Evolutionary conservation across 2,329 filamentous ascomycete species (phyloP), one percentile per base, ranked within the genome.

Genomic region (Venturia carpophila): DNA sequence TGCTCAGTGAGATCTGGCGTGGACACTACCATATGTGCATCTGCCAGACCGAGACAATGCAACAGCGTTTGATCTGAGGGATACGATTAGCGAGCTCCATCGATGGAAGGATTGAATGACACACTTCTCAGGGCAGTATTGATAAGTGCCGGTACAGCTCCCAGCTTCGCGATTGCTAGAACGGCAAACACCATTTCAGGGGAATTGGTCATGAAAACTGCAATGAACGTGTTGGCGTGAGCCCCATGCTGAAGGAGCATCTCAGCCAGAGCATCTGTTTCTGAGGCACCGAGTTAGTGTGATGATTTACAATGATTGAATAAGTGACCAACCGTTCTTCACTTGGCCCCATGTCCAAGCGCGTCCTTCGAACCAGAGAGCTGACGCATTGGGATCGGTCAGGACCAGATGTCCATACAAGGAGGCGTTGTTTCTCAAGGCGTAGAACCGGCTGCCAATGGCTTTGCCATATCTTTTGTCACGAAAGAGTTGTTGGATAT

Each of bases 281-380:
- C 78, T 79, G 13, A 60, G 34, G 21, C 21, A 42, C 17, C 66
- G 13, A 5, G 30, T 63, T 34, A 47, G 45, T 24, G 30, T 37
- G 24, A 30, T 34, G 6, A 6, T 6, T n/a, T 19, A 39, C 41
- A 7, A 55, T 19, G 27, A 65, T 41, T 49, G 55, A 34, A 43
- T 13, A 55, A 45, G 47, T 3, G 17, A 68, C 75, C 64, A 66
- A 79, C 79, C 69, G 34, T 74, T 74, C 67, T 78, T 79, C 47
- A 80, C 65, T 65, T 80, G 73, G 2, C 69, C 72, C 69, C 80
- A 82, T 2, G 76, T 80, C 79, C 78, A 81, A 4, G 73, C 76
- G 67, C 75, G 77, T 2, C 78, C 75, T 67, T 82, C 79, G 70
- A 81, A 81, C 78, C 79, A 81, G 11, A 81, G 68, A 4, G 76